Evolutionary conservation across 805 yeast species (phyloP), one percentile per base, ranked within the genome.

Genomic region (Lipomyces oligophaga): DNA sequence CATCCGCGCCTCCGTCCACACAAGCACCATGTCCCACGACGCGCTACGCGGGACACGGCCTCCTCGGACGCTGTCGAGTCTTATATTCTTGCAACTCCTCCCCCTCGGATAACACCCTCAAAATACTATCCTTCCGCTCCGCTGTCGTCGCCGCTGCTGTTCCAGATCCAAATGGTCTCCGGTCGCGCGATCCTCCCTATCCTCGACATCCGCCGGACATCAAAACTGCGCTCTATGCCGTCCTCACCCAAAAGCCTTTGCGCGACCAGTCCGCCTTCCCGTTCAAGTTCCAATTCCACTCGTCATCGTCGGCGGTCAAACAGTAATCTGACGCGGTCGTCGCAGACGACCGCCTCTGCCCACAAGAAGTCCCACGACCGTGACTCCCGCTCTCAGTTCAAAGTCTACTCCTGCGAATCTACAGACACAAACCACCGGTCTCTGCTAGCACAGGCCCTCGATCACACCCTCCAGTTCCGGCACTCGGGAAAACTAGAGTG

Each of bases 51-150:
- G 20, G 19, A 11, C 10, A 11, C 35, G 35, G 34, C 34, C 16
- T 10, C 34, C 15, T 5, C 32, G 21, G 24, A 19, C 34, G 10
- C 16, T 13, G 24, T n/a, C 34, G 45, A 41, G 28, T 16, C 41
- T 3, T 45, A 24, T 34, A 32, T 45, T 16, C 50, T 45, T 28
- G 47, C 47, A 5, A 22, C 47, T 1, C 52, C 52, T 13, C 52
- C 52, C 2, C 44, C 52, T 13, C 47, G 52, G 21, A 25, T 33
- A 19, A 11, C 37, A 18, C 13, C 18, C 38, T 36, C 10, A 16
- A n/a, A n/a, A n/a, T n/a, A n/a, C n/a, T n/a, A n/a, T n/a, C n/a
- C n/a, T n/a, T n/a, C n/a, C n/a, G n/a, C n/a, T n/a, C n/a, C n/a
- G n/a, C n/a, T n/a, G n/a, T n/a, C 38, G 24, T 4, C 41, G 2